Base-by-base conservation (phyloP, 139 green algal genomes). In the Bryopsis sp. region DNA sequence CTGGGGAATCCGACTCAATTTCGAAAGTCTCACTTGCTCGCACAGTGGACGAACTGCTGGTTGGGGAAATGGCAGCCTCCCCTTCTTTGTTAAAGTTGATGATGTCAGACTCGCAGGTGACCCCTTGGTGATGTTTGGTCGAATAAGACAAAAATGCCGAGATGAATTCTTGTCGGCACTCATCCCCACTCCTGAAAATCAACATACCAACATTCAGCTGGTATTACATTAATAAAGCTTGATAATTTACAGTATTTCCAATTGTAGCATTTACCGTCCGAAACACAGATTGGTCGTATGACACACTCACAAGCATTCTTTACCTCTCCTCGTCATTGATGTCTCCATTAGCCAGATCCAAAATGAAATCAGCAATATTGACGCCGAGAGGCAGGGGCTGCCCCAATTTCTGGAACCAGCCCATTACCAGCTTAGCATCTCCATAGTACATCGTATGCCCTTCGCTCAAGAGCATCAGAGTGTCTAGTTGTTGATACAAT, bases 401-500 rank as follows among this genome's bases (percentile, higher is more conserved):
- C 3, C 83, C 82, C 29, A 82, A 67, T 4, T 71, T 29, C 5
- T 73, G 68, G 58, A 93, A 91, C 81, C 81, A 95, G 6, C 87
- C 80, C 2, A 68, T 73, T 7, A 64, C 72, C 64, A 78, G n/a
- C 2, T 70, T 24, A 6, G 81, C 81, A 3, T 72, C 63, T 11
- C 90, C 90, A 65, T 95, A 94, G 82, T 92, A 97, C 57, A 95
- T 77, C 1, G 76, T 68, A 67, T 87, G 82, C 0, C 90, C 91
- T 66, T 93, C 78, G 22, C 75, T 74, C 61, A 86, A 73, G 35
- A 89, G 76, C 78, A 86, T 83, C 39, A 89, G 48, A 43, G 81
- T 84, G 73, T 92, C 85, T 63, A 96, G 80, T 77, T 91, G 80
- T 54, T 89, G 77, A 69, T 89, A 96, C 31, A 96, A 77, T 15